Base-by-base conservation (phyloP, 371 early-diverging fungal species). In the Homolaphlyctis polyrhiza region DNA sequence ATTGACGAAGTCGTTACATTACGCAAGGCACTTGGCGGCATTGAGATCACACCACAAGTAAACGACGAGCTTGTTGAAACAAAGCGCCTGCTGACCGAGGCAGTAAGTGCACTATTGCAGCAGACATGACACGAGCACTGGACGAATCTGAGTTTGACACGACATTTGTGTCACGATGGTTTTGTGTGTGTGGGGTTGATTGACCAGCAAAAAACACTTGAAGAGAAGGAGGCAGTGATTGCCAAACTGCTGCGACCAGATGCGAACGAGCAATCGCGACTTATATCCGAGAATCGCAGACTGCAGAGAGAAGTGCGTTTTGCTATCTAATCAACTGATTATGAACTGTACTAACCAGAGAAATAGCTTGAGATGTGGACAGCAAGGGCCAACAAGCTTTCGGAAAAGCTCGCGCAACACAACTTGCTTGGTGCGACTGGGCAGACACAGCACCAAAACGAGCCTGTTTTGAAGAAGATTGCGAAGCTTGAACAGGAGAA, bases 301-400 rank as follows among this genome's bases (percentile, higher is more conserved):
- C 63, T 72, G 39, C 49, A 35, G n/a, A 45, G 69, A 35, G 71
- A 72, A 59, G 65, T 65, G 23, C 21, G 25, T 51, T 30, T 34
- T 21, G 30, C 33, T 28, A 57, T 60, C 25, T 57, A n/a, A 23
- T 8, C n/a, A 3, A 4, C n/a, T 61, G 23, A 8, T 27, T 52
- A 28, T 8, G 27, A 8, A n/a, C 52, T 14, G 11, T 8, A 11
- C 11, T 11, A 11, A 14, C 14, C 23, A 8, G 23, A n/a, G 25
- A 32, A n/a, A 6, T 39, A 70, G 67, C 39, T 67, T 21, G 71
- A 71, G 36, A 71, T 71, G 68, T 71, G 71, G 71, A 33, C 47
- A 21, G 63, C 65, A 8, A 58, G 66, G 35, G 61, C 68, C 2
- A 60, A 35, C 43, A 66, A 71, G 48, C 61, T 68, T 6, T 64